These are phyloP conservation scores for Lichenothelia convexa DNA, from an alignment of 495 filamentous ascomycete species.

Conservation along the genomic window DNA sequence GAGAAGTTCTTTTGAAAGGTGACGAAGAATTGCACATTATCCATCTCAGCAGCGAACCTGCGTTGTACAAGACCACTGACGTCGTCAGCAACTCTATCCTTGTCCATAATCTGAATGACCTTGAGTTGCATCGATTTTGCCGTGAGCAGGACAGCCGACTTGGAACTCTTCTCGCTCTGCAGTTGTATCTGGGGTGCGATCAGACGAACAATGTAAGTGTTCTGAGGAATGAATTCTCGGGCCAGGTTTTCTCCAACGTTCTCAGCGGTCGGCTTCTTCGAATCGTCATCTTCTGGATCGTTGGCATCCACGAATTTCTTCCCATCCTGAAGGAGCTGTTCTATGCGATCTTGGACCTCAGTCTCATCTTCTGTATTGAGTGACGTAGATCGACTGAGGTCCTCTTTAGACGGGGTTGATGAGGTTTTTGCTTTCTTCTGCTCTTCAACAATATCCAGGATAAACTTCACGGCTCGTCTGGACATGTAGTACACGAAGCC, in stretches of 20 bases:
- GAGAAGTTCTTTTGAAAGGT: constrained; percentile 78
- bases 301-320: constrained; percentile 68
- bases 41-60: constrained; percentile 83
- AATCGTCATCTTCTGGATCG: constrained; percentile 25
- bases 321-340: constrained; percentile 68
- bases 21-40: constrained; percentile 94
- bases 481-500: constrained; percentile 98
- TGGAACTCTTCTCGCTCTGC: constrained; percentile 92
- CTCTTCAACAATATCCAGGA: constrained; percentile 90
- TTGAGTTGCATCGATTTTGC: constrained; percentile 95
- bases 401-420: constrained; percentile 13
- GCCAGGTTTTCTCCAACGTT: constrained; percentile 53
- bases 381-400: constrained; percentile 16
- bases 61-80: constrained; percentile 90
- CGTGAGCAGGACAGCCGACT: constrained; percentile 78
- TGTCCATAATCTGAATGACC: constrained; percentile 94
- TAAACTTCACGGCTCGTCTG: constrained; percentile 88
- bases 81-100: constrained; percentile 74
- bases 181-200: constrained; percentile 96
- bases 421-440: constrained; percentile 44
- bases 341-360: constrained; percentile 68
- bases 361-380: constrained; percentile 30
- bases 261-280: constrained; percentile 4
- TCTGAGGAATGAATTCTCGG: constrained; percentile 80
- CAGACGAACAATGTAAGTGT: constrained; percentile 81